Percentiles rank a stretch among this genome's conserved stretches.
Evolutionary conservation across 2,329 filamentous ascomycete genomes (phyloP).

Genomic region (Verticillium albo-atrum): DNA sequence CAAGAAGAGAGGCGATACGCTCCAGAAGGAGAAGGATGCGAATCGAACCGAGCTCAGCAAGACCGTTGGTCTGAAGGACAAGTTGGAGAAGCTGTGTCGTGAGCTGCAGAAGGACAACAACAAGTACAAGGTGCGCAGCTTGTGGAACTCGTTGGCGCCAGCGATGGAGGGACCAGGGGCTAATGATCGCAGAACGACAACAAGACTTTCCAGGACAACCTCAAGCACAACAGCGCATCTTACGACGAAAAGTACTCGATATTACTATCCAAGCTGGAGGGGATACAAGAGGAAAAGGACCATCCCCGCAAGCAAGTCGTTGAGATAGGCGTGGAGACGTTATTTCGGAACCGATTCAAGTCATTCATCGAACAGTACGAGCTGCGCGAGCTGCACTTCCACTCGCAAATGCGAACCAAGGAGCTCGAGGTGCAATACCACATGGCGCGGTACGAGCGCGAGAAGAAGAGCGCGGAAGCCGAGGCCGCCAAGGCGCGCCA

Average conservation of each 20-base stretch:
- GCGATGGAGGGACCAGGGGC: neutral
- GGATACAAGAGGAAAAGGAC: constrained; percentile 82
- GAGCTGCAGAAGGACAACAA: constrained; percentile 97
- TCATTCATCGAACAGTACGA: constrained; percentile 97
- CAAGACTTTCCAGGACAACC: constrained; percentile 80
- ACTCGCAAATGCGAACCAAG: constrained; percentile 86
- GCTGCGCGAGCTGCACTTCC: constrained; percentile 89
- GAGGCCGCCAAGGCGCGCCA: constrained; percentile 78
- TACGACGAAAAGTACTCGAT: constrained; percentile 82
- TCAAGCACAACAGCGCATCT: constrained; percentile 75
- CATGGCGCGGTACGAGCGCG: constrained; percentile 80
- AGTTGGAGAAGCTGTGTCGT: constrained; percentile 90
- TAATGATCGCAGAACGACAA: constrained; percentile 70
- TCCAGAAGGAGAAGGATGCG: constrained; percentile 96
- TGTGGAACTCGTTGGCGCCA: neutral
- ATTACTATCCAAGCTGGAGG: constrained; percentile 78
- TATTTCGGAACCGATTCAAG: constrained; percentile 79
- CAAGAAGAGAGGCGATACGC: constrained; percentile 87
- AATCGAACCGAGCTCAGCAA: constrained; percentile 85
- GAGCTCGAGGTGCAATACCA: constrained; percentile 94
- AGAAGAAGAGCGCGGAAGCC: constrained; percentile 81
- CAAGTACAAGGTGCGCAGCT: constrained; percentile 75
- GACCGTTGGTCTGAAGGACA: constrained; percentile 87
- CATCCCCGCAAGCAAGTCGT: constrained; percentile 74
- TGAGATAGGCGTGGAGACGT: constrained; percentile 73